These are phyloP conservation scores for Eurotiales sp. DNA, from an alignment of 2,329 filamentous ascomycete species.

Conservation along the genomic window DNA sequence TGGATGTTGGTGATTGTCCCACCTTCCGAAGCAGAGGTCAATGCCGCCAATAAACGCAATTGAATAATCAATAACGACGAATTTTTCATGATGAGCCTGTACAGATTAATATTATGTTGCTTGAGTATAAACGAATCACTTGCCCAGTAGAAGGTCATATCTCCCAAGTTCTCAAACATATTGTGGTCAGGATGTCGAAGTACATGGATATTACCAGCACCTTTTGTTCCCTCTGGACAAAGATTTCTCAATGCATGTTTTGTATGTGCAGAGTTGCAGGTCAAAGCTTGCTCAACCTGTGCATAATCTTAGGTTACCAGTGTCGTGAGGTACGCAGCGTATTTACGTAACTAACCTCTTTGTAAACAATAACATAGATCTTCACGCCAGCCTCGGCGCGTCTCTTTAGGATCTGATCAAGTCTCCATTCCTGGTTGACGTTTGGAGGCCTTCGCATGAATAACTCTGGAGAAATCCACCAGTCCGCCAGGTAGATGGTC, in stretches of 20 bases:
- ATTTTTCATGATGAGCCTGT: slow-evolving; percentile 90
- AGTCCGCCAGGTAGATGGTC: slow-evolving; percentile 72
- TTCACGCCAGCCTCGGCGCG: slow-evolving; percentile 90
- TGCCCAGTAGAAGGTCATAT: slow-evolving; percentile 93
- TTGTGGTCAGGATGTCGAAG: slow-evolving; percentile 73
- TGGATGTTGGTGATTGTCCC: slow-evolving; percentile 82
- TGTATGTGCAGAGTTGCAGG: slow-evolving; percentile 89
- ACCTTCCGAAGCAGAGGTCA: slow-evolving; percentile 92
- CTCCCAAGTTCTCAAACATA: slow-evolving; percentile 63
- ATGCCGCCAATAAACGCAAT: slow-evolving; percentile 91
- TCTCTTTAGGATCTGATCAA: slow-evolving; percentile 60
- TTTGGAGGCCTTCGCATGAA: slow-evolving; percentile 79
- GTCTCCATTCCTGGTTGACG: slow-evolving; percentile 68
- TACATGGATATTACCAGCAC: slow-evolving; percentile 14
- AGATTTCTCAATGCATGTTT: slow-evolving; percentile 78
- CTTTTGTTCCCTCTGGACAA: slow-evolving; percentile 75
- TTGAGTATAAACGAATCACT: slow-evolving; percentile 5
- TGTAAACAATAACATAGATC: slow-evolving; percentile 86
- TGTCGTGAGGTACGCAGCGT: background rate
- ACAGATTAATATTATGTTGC: background rate
- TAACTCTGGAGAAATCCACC: slow-evolving; percentile 44
- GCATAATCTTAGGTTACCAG: background rate
- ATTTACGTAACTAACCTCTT: slow-evolving; percentile 7
- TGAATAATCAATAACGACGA: slow-evolving; percentile 88
- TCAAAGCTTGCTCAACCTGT: slow-evolving; percentile 67